Percentiles rank a stretch among this genome's conserved stretches.
Evolutionary conservation across 345 rosid genomes (phyloP).

Genomic region (Trapa incisa): DNA sequence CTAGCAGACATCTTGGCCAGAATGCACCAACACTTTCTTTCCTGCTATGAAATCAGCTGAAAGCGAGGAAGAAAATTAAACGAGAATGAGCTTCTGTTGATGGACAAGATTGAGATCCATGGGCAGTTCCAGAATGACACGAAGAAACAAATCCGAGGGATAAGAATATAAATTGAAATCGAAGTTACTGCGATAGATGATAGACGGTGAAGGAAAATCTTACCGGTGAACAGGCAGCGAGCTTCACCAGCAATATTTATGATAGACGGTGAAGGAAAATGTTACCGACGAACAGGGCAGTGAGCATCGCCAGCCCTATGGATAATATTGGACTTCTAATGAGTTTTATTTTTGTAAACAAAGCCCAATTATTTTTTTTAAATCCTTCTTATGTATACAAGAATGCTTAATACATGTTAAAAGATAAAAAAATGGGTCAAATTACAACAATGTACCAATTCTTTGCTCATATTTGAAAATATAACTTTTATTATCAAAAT

Average conservation of each 20-base stretch:
- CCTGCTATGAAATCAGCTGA: not conserved
- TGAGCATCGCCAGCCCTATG: not conserved
- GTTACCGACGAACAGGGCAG: not conserved
- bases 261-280: not conserved
- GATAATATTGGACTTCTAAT: not conserved
- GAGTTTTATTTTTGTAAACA: not conserved
- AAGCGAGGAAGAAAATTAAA: not conserved
- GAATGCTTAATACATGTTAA: too few relatives aligned
- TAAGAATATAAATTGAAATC: not conserved
- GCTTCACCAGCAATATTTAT: not conserved
- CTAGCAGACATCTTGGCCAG: constrained; percentile 33
- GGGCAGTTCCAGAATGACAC: not conserved
- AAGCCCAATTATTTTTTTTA: not conserved
- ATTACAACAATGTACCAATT: too few relatives aligned
- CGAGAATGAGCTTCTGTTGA: not conserved
- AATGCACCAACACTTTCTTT: not conserved
- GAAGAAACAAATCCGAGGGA: not conserved
- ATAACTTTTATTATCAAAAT: too few relatives aligned
- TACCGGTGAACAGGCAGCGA: constrained; percentile 6
- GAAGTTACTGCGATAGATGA: not conserved
- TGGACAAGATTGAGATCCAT: not conserved
- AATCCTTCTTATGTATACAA: not conserved
- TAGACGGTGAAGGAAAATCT: not conserved
- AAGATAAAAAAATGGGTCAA: too few relatives aligned
- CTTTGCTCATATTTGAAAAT: too few relatives aligned